Base-by-base conservation (phyloP, 2,329 filamentous ascomycete species). In the Colletotrichum sp. region DNA sequence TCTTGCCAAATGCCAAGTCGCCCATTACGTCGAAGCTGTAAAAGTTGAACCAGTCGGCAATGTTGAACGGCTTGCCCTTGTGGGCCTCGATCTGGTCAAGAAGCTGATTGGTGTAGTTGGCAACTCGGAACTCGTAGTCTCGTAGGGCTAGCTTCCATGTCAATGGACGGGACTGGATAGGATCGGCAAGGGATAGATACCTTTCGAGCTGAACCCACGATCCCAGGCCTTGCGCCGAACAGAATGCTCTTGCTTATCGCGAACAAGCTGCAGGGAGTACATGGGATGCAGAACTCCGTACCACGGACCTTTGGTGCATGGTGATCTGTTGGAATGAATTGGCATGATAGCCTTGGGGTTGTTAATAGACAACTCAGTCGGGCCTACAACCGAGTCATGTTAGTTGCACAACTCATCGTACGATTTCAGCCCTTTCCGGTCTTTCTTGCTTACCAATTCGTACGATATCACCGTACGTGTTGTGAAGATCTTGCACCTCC, bases 1-100 rank as follows among this genome's bases (percentile, higher is more conserved):
- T 78, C 34, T 81, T 79, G 1, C 82, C 84, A 60, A 87, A 87
- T 6, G 83, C 85, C 48, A 87, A 78, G 64, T 87, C 83, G 3
- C 84, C 85, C 85, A 87, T 86, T 7, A 86, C 80, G 24, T 86
- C 85, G 52, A 85, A 85, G 76, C 81, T 81, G 66, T 83, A 84
- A 60, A 83, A 84, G 69, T 81, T 83, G 73, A 83, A 82, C 81
- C 82, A 83, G 6, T 79, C 75, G 1, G 82, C 78, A 6, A 80
- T 79, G 52, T 86, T 78, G 7, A 85, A 70, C 0, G 79, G 70
- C 8, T 69, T 66, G 2, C 80, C 80, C 12, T 78, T 66, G 6
- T 79, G 43, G 9, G 74, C 66, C 13, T 80, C 66, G 16, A 84
- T 78, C 21, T 80, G 73, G 8, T 76, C 66, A 2, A 81, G 56